Base-by-base conservation (phyloP, 495 filamentous ascomycete species). In the Tricharina praecox region DNA sequence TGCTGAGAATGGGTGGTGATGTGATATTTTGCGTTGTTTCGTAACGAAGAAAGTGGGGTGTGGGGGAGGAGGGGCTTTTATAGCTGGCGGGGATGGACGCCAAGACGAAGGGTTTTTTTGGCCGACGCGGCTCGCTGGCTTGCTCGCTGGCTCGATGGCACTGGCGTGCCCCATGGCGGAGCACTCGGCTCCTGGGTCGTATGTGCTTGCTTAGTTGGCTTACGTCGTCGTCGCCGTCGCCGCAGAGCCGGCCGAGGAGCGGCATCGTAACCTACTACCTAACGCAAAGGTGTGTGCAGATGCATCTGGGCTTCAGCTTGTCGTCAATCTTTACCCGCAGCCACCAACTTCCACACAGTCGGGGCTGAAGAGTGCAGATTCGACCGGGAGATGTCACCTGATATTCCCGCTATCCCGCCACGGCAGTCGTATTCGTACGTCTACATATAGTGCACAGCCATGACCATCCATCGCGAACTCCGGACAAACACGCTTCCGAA, bases 21-120 rank as follows among this genome's bases (percentile, higher is more conserved):
- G 76, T 78, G 53, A n/a, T n/a, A 60, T 68, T 75, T 75, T 74
- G 75, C 74, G 74, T 78, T 79, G 75, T n/a, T 77, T 74, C 71
- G 72, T 74, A 64, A 48, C 60, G 63, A 66, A 65, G 59, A 61
- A 70, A 72, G 67, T 62, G 63, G 28, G 23, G 28, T 9, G 21
- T 20, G 20, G 20, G 30, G 23, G 2, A 49, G 19, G 19, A 42
- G 19, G 11, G 23, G 18, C 15, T 13, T 26, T 1, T 44, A 25
- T 44, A 30, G 41, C 3, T 7, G 2, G 15, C 8, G 15, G 8
- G 8, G 8, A 8, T 39, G 36, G 18, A 7, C 18, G 36, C 36
- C 8, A 8, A 8, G 36, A 5, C 5, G 8, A 7, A 20, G 36
- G 36, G 8, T 32, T 7, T 13, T 7, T 7, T 32, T 7, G 28